Percentiles rank a stretch among this genome's conserved stretches.
Evolutionary conservation across 2,329 filamentous ascomycete genomes (phyloP).

Genomic region (Colletotrichum echinochloae): DNA sequence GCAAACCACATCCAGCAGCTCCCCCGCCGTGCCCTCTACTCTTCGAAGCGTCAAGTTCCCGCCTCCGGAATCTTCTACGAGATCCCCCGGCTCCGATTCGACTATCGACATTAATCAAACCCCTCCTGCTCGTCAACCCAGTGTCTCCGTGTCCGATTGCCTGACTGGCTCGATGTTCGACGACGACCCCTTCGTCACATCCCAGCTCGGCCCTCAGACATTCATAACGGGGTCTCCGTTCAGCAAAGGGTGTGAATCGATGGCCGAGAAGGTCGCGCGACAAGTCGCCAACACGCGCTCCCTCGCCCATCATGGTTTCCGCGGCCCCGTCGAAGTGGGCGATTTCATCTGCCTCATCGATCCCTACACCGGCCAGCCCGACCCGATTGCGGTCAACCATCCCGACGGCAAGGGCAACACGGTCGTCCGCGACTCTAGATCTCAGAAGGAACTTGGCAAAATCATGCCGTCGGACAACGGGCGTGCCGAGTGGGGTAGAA

Average conservation of each 20-base stretch:
- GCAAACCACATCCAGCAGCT: background rate
- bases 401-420: background rate
- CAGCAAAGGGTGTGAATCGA: background rate
- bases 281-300: constrained; percentile 1
- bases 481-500: constrained; percentile 8
- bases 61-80: background rate
- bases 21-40: background rate
- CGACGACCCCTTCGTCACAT: background rate
- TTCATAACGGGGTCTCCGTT: too few relatives aligned
- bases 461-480: background rate
- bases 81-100: background rate
- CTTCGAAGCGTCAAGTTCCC: constrained; percentile 1
- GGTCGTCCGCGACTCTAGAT: background rate
- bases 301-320: background rate
- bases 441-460: background rate
- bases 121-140: background rate
- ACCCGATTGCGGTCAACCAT: constrained; percentile 1
- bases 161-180: background rate
- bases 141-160: background rate
- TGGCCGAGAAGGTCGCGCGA: background rate
- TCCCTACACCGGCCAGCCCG: constrained; percentile 19
- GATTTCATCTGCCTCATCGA: constrained; percentile 21
- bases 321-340: constrained; percentile 23
- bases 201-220: background rate
- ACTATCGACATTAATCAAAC: background rate